phyloP scores from a whole-genome alignment of 139 green algal genomes.

The Ettlia oleoabundans region DNA sequence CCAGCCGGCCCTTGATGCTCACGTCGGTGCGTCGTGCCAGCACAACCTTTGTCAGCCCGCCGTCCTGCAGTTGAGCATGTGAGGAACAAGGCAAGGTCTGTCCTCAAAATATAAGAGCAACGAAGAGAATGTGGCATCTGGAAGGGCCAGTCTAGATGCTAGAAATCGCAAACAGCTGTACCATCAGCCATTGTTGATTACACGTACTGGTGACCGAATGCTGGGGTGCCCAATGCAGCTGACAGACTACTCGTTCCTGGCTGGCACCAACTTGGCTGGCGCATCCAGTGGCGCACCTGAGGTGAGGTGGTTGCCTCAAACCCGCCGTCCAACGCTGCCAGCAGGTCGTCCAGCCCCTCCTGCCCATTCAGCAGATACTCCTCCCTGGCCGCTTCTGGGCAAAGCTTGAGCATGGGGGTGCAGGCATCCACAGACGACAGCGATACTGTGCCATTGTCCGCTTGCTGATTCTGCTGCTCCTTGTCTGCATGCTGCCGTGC shows the following conservation, averaged over 20 bases:
- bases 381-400: conserved; percentile 57
- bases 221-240: too few relatives aligned
- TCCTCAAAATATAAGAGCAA: too few relatives aligned
- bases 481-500: not conserved
- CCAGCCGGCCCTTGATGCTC: conserved; percentile 53
- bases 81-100: not conserved
- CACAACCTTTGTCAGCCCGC: conserved; percentile 82
- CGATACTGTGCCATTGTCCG: not conserved
- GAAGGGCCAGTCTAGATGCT: too few relatives aligned
- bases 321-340: conserved; percentile 52
- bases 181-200: too few relatives aligned
- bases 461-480: not conserved
- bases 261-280: too few relatives aligned
- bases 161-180: too few relatives aligned
- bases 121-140: too few relatives aligned
- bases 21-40: conserved; percentile 74
- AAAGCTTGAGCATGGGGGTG: conserved; percentile 39
- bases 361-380: conserved; percentile 80
- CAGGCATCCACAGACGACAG: conserved; percentile 1
- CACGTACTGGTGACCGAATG: too few relatives aligned
- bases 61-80: not conserved
- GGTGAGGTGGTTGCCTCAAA: conserved; percentile 20
- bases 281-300: not conserved
- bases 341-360: conserved; percentile 75
- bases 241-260: too few relatives aligned